Conservation (phyloP, 2,329 filamentous ascomycete genomes). For the Fusarium pseudocircinatum region DNA sequence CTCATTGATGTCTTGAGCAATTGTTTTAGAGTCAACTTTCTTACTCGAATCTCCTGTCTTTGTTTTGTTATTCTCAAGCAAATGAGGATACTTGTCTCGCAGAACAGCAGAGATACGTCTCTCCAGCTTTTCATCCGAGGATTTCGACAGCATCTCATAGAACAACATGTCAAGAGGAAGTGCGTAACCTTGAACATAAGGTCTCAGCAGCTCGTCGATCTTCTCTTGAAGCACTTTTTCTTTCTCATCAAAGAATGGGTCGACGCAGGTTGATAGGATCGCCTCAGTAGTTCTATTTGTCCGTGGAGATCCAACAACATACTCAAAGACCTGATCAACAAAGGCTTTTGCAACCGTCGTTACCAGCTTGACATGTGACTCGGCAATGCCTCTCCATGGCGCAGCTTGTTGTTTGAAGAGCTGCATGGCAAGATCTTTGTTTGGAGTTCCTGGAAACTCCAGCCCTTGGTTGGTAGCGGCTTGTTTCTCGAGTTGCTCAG, state of each 20-base stretch:
- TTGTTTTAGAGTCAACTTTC: not conserved
- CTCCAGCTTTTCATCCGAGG: not conserved
- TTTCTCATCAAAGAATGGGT: slow-evolving; percentile 49
- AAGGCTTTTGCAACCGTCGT: slow-evolving; percentile 46
- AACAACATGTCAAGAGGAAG: slow-evolving; percentile 47
- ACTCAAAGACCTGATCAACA: slow-evolving; percentile 48
- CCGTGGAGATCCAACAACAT: slow-evolving; percentile 42
- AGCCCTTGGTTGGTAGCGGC: slow-evolving; percentile 49
- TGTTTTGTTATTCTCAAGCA: not conserved
- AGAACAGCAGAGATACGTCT: not conserved
- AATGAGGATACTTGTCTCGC: not conserved
- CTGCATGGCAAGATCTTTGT: slow-evolving; percentile 49
- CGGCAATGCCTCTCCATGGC: slow-evolving; percentile 53
- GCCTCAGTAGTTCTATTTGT: slow-evolving; percentile 32
- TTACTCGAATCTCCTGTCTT: not conserved
- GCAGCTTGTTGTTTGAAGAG: slow-evolving; percentile 52
- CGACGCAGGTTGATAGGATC: slow-evolving; percentile 40
- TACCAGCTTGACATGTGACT: slow-evolving; percentile 48
- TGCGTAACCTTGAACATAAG: slow-evolving; percentile 47
- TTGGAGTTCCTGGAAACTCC: slow-evolving; percentile 53
- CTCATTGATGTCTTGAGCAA: not conserved
- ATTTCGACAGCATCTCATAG: not conserved
- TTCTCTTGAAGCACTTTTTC: slow-evolving; percentile 41
- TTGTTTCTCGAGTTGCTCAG: not conserved
- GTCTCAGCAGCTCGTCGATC: slow-evolving; percentile 52